Conservation (phyloP, 2,329 filamentous ascomycete species). For the Sporothrix luriei region DNA sequence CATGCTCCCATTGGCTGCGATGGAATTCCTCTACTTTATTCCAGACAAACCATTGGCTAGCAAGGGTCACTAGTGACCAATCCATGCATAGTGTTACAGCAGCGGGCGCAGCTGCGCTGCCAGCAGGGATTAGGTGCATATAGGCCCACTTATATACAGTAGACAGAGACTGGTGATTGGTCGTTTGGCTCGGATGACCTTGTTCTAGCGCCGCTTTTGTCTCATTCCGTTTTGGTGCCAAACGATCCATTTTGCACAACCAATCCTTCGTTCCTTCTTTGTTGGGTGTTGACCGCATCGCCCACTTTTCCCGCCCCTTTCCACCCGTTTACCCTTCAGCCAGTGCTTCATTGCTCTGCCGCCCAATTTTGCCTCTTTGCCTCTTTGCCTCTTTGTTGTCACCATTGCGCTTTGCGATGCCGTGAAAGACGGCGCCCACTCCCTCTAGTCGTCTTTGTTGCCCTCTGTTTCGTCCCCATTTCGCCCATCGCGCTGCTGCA, state of each 20-base stretch:
- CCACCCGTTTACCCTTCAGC: not conserved
- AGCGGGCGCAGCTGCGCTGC: not conserved
- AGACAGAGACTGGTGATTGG: not conserved
- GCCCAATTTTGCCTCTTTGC: not conserved
- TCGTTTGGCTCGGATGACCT: conserved; percentile 14
- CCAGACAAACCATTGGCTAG: not conserved
- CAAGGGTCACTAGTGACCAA: not conserved
- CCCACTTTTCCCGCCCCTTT: conserved; percentile 31
- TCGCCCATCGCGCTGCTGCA: not conserved
- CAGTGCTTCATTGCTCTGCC: not conserved
- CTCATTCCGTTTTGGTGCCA: conserved; percentile 10
- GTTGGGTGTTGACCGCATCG: conserved; percentile 35
- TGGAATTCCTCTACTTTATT: too few species aligned
- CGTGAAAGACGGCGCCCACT: not conserved
- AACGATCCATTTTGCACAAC: conserved; percentile 10
- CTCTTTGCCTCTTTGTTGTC: conserved; percentile 21
- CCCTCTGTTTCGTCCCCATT: conserved; percentile 18
- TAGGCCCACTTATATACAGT: not conserved
- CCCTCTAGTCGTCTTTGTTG: not conserved
- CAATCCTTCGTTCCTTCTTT: conserved; percentile 21
- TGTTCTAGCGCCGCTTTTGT: conserved; percentile 10
- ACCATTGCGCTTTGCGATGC: not conserved
- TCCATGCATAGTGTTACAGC: not conserved
- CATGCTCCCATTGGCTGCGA: not conserved
- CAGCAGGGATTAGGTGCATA: not conserved